phyloP scores from a whole-genome alignment of 2,329 filamentous ascomycete genomes.

The Plenodomus lindquistii region DNA sequence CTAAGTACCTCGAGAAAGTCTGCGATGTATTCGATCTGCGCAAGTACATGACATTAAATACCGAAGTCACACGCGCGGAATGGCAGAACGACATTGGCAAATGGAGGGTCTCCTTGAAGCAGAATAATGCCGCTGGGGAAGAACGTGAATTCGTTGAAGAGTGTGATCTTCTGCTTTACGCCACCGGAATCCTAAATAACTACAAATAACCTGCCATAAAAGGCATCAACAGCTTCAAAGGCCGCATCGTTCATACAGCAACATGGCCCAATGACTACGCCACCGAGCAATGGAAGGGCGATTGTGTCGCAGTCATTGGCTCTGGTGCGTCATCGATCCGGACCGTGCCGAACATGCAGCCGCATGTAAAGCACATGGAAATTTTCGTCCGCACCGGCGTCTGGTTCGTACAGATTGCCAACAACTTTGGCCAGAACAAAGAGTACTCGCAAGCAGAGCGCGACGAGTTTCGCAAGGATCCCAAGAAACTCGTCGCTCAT shows the following conservation, averaged over 20 bases:
- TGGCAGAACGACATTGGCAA: conserved; percentile 56
- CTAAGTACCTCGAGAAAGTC: conserved; percentile 55
- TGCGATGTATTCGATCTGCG: conserved; percentile 54
- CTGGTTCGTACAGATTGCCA: conserved; percentile 52
- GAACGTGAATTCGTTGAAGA: conserved; percentile 48
- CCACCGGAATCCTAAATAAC: conserved; percentile 50
- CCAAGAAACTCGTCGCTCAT: conserved; percentile 48
- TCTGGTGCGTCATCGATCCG: conserved; percentile 52
- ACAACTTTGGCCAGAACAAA: conserved; percentile 51
- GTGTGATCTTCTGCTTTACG: conserved; percentile 51
- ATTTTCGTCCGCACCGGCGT: conserved; percentile 53
- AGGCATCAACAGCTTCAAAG: conserved; percentile 52
- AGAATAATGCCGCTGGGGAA: conserved; percentile 41
- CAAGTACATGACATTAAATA: conserved; percentile 59
- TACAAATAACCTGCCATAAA: conserved; percentile 45
- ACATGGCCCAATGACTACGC: conserved; percentile 53
- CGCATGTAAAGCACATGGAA: conserved; percentile 51
- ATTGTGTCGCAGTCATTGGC: conserved; percentile 51
- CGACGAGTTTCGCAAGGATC: conserved; percentile 49
- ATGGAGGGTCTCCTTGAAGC: conserved; percentile 55
- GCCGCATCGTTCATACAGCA: conserved; percentile 50
- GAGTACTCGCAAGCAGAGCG: conserved; percentile 51
- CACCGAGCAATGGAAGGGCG: conserved; percentile 47
- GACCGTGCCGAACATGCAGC: conserved; percentile 54
- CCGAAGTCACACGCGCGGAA: conserved; percentile 51